Conservation (phyloP, 768 basidiomycete species). For the Tephrocybe sp. region DNA sequence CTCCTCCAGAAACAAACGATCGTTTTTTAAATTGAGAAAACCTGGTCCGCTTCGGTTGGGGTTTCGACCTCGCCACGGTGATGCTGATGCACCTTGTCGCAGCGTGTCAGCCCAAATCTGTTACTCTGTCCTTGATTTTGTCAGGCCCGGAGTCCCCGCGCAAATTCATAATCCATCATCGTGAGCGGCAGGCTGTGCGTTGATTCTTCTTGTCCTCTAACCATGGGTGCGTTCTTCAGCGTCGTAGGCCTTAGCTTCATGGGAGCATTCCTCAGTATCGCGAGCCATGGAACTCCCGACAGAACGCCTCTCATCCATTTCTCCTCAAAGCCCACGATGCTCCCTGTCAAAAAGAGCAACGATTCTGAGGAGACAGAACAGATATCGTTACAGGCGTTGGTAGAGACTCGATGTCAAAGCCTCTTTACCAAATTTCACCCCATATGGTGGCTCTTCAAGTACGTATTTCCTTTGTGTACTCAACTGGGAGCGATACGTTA, state of each 20-base stretch:
- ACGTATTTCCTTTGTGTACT: conserved; percentile 15
- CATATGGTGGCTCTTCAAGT: conserved; percentile 51
- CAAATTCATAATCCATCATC: conserved; percentile 8
- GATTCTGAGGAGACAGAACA: conserved; percentile 30
- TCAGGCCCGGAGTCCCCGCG: conserved; percentile 14
- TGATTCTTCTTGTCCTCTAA: not conserved
- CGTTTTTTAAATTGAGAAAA: not conserved
- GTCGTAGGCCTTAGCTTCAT: conserved; percentile 29
- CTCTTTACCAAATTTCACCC: conserved; percentile 42
- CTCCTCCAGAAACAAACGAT: too few relatives aligned
- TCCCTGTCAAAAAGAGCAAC: conserved; percentile 32
- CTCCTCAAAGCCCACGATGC: conserved; percentile 31
- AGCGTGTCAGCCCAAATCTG: too few relatives aligned
- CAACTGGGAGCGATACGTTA: not conserved
- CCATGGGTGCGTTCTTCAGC: conserved; percentile 30
- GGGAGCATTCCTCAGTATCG: conserved; percentile 30
- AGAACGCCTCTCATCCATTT: conserved; percentile 36
- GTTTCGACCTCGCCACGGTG: too few relatives aligned
- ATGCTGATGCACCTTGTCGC: too few relatives aligned
- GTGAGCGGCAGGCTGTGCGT: conserved; percentile 4
- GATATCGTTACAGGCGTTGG: conserved; percentile 36
- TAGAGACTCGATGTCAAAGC: conserved; percentile 41
- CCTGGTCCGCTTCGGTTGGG: too few relatives aligned
- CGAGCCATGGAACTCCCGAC: conserved; percentile 17
- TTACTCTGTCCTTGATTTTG: not conserved